phyloP scores from a whole-genome alignment of 2,329 filamentous ascomycete species.

The Alternaria conjuncta region DNA sequence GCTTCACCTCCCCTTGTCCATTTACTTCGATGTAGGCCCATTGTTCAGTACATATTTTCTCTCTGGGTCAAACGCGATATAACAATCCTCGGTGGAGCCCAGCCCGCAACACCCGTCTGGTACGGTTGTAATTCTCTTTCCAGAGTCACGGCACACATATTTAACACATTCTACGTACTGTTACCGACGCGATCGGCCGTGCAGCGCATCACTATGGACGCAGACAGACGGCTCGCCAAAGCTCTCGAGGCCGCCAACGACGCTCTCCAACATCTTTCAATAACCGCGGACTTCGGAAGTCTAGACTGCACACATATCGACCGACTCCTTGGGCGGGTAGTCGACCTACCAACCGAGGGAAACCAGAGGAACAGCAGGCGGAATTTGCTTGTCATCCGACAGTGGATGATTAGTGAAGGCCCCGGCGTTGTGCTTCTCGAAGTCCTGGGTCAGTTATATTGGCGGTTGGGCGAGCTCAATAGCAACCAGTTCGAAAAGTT shows the following conservation, averaged over 20 bases:
- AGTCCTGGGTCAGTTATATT: constrained; percentile 45
- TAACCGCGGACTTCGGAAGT: constrained; percentile 37
- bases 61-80: constrained; percentile 13
- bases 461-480: constrained; percentile 45
- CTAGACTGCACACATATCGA: constrained; percentile 46
- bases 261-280: constrained; percentile 44
- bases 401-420: constrained; percentile 45
- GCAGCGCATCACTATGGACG: constrained; percentile 33
- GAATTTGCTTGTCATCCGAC: constrained; percentile 42
- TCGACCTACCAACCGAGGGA: constrained; percentile 45
- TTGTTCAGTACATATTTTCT: not conserved
- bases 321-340: constrained; percentile 40
- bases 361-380: constrained; percentile 44
- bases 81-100: constrained; percentile 19
- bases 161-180: not conserved
- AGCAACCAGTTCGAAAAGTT: constrained; percentile 47
- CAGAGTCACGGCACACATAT: not conserved
- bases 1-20: not conserved
- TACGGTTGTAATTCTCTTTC: not conserved
- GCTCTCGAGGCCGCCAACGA: constrained; percentile 43
- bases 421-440: constrained; percentile 42
- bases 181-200: constrained; percentile 18
- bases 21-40: not conserved
- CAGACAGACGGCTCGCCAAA: constrained; percentile 39
- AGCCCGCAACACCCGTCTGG: not conserved